phyloP scores from a whole-genome alignment of 2,329 filamentous ascomycete species.

The Lizonia empirigonia region DNA sequence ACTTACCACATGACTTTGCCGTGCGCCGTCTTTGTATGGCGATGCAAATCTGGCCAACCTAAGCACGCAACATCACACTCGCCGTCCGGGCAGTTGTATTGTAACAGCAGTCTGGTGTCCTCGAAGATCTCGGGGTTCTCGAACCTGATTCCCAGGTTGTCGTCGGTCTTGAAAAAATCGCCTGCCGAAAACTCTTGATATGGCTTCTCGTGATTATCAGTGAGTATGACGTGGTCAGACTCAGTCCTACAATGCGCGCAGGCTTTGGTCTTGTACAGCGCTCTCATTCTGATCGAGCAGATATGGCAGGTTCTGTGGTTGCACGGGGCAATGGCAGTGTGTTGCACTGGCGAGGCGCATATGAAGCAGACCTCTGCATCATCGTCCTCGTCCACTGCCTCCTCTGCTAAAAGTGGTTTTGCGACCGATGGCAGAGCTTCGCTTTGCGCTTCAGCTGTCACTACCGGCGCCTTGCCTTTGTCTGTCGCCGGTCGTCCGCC shows the following conservation, averaged over 20 bases:
- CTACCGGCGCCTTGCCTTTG: slow-evolving; percentile 37
- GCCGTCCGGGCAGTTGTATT: slow-evolving; percentile 91
- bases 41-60: slow-evolving; percentile 77
- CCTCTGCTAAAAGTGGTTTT: slow-evolving; percentile 12
- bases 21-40: slow-evolving; percentile 82
- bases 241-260: slow-evolving; percentile 91
- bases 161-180: slow-evolving; percentile 79
- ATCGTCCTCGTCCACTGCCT: slow-evolving; percentile 39
- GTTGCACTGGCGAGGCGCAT: slow-evolving; percentile 86
- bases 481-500: slow-evolving; percentile 27
- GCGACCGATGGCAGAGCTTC: slow-evolving; percentile 11
- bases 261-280: slow-evolving; percentile 93
- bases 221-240: slow-evolving; percentile 88
- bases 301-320: slow-evolving; percentile 98
- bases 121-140: slow-evolving; percentile 87
- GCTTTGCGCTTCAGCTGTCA: slow-evolving; percentile 14
- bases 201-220: slow-evolving; percentile 78
- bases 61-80: slow-evolving; percentile 85
- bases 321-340: slow-evolving; percentile 88
- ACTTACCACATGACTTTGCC: slow-evolving; percentile 80
- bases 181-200: slow-evolving; percentile 79
- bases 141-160: slow-evolving; percentile 89
- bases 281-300: slow-evolving; percentile 86
- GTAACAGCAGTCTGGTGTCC: slow-evolving; percentile 83
- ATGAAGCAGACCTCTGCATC: slow-evolving; percentile 90